A percentile compares a stretch with the other conserved stretches of the same genome.
These are phyloP conservation scores for Scheffersomyces quercinus DNA, from an alignment of 1,139 yeast genomes.

Conservation along the genomic window DNA sequence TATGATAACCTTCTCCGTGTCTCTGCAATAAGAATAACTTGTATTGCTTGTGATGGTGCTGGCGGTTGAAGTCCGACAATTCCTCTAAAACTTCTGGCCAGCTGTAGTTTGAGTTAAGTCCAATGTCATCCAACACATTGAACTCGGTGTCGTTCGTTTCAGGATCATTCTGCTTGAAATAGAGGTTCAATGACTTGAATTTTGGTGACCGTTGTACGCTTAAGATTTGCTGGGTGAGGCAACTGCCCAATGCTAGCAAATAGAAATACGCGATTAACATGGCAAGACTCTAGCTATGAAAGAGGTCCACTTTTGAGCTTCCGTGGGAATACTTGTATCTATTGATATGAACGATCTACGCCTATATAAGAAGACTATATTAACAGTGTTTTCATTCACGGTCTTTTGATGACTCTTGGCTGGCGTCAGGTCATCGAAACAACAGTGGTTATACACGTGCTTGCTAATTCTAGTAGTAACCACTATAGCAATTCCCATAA, in stretches of 20 bases:
- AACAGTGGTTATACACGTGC: no score
- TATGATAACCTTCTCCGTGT: constrained; percentile 46
- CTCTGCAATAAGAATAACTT: constrained; percentile 40
- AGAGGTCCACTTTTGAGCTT: no score
- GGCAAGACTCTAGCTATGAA: no score
- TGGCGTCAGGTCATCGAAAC: no score
- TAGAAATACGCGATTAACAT: neutral
- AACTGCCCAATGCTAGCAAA: neutral
- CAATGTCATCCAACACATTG: constrained; percentile 18
- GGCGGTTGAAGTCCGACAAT: constrained; percentile 6
- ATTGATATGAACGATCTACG: no score
- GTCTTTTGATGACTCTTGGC: no score
- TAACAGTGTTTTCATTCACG: no score
- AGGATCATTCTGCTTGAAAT: constrained; percentile 23
- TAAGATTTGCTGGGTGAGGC: neutral
- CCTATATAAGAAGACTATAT: no score
- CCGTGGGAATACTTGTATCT: no score
- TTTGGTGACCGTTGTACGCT: neutral
- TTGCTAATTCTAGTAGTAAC: no score
- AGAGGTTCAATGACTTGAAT: constrained; percentile 13
- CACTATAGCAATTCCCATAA: no score
- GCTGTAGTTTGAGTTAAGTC: constrained; percentile 15
- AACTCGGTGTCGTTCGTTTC: constrained; percentile 13
- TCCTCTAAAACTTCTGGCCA: constrained; percentile 18
- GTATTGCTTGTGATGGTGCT: constrained; percentile 3